phyloP scores from a whole-genome alignment of 176 grass and related monocot genomes.

The Saccharum spontaneum region DNA sequence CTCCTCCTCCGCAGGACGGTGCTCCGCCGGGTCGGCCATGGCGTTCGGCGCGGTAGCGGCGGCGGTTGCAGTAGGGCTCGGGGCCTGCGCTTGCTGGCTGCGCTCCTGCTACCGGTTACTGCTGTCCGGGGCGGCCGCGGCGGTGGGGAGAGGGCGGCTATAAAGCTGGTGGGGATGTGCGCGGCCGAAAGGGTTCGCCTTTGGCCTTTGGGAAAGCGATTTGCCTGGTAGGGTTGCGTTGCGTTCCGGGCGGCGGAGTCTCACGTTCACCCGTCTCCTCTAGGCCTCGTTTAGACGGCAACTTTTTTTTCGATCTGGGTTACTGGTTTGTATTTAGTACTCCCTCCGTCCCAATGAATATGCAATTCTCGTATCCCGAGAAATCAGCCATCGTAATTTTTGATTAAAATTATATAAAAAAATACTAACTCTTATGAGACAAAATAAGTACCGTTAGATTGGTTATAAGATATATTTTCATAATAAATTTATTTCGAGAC shows the following conservation, averaged over 20 bases:
- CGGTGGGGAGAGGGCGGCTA: slow-evolving; percentile 18
- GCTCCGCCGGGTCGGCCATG: slow-evolving; percentile 62
- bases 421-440: no score
- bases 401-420: no score
- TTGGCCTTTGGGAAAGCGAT: slow-evolving; percentile 28
- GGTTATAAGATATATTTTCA: no score
- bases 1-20: slow-evolving; percentile 47
- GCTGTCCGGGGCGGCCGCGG: slow-evolving; percentile 35
- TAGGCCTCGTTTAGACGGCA: no score
- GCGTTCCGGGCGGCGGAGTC: not conserved
- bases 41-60: not conserved
- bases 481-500: no score
- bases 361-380: no score
- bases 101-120: slow-evolving; percentile 10
- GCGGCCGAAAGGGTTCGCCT: slow-evolving; percentile 37
- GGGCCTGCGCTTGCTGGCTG: not conserved
- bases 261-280: not conserved
- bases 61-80: not conserved
- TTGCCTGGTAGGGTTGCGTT: slow-evolving; percentile 29
- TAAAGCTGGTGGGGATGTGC: slow-evolving; percentile 30
- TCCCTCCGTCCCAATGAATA: no score
- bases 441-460: no score
- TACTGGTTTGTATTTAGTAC: no score
- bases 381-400: no score
- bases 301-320: no score